Percentiles rank a stretch among this genome's conserved stretches.
These are phyloP conservation scores for Camptophora hylomeconis DNA, from an alignment of 2,329 filamentous ascomycete species.

Conservation along the genomic window DNA sequence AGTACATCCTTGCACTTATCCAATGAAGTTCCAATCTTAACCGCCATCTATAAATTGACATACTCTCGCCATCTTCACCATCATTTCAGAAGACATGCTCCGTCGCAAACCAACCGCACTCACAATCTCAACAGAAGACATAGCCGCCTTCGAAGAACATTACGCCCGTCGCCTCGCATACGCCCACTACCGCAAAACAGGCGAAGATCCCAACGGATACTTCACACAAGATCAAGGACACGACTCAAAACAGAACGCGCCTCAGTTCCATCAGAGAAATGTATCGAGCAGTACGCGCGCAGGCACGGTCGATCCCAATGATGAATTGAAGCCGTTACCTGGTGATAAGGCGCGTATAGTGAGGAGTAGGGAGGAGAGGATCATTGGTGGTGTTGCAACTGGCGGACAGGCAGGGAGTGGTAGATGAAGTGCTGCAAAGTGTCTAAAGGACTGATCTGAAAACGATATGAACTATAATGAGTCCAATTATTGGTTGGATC, in stretches of 20 bases:
- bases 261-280: slow-evolving; percentile 7
- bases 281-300: slow-evolving; percentile 7
- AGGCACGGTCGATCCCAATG: slow-evolving; percentile 30
- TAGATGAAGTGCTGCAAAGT: too few species aligned
- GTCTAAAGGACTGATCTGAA: too few species aligned
- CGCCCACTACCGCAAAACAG: slow-evolving; percentile 14
- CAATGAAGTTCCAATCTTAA: too few species aligned
- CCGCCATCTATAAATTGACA: too few species aligned
- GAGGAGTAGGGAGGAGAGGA: slow-evolving; percentile 32
- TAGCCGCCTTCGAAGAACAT: slow-evolving; percentile 32
- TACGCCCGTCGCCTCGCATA: slow-evolving; percentile 12
- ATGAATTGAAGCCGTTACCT: slow-evolving; percentile 37
- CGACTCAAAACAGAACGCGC: slow-evolving; percentile 18
- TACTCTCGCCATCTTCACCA: too few species aligned
- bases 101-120: slow-evolving; percentile 39
- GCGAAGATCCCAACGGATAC: slow-evolving; percentile 16
- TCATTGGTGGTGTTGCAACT: too few species aligned
- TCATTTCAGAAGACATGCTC: too few species aligned
- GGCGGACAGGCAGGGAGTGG: too few species aligned
- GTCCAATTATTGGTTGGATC: too few species aligned
- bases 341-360: slow-evolving; percentile 36
- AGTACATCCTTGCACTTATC: too few species aligned
- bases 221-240: slow-evolving; percentile 11
- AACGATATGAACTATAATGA: too few species aligned
- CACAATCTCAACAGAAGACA: slow-evolving; percentile 35